A percentile compares a stretch with the other conserved stretches of the same genome.
Conservation (phyloP, 768 basidiomycete species). For the Paxillus rubicundulus region DNA sequence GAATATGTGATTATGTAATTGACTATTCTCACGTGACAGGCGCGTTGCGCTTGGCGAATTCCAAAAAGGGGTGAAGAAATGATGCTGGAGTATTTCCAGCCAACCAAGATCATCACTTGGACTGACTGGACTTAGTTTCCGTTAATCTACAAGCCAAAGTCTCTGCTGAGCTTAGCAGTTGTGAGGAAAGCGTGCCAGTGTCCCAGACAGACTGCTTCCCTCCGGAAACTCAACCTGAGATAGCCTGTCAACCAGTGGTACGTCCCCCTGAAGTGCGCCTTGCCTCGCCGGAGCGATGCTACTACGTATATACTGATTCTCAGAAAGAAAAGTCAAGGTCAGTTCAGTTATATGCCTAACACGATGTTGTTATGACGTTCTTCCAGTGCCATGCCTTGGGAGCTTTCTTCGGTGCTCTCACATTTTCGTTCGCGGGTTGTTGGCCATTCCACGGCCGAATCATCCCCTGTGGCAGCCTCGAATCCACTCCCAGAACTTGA, state of each 20-base stretch:
- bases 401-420: conserved; percentile 31
- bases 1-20: conserved; percentile 5
- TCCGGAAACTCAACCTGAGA: not conserved
- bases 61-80: too few relatives aligned
- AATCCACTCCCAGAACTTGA: not conserved
- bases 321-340: not conserved
- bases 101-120: not conserved
- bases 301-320: not conserved
- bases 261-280: not conserved
- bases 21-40: conserved; percentile 4
- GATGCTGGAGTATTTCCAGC: not conserved
- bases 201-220: not conserved
- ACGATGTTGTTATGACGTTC: not conserved
- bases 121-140: not conserved
- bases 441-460: conserved; percentile 19
- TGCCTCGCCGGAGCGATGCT: conserved; percentile 10
- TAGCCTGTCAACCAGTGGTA: not conserved
- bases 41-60: not conserved
- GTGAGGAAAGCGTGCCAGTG: not conserved
- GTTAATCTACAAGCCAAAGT: not conserved
- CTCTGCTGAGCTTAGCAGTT: not conserved
- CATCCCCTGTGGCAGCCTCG: conserved; percentile 4
- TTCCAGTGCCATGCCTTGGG: conserved; percentile 19
- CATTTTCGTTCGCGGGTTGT: conserved; percentile 31
- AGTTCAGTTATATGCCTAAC: not conserved